Evolutionary conservation across 208 protist genomes (phyloP), one percentile per base, ranked within the genome.

Genomic region (Acanthamoeba quina): DNA sequence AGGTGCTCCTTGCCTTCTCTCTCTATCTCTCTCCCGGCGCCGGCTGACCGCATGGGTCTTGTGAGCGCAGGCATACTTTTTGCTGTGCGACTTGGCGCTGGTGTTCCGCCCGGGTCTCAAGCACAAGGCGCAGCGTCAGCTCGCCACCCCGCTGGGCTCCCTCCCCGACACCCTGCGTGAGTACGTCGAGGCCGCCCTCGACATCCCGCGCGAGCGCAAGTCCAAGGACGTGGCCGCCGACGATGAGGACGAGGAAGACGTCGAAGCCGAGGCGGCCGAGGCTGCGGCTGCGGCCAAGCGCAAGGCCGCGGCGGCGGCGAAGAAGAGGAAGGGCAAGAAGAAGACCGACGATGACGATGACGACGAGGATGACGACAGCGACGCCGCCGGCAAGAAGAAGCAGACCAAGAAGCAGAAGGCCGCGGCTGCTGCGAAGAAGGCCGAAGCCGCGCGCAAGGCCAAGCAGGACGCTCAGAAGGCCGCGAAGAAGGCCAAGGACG

Each of bases 91-190:
- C 49, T 7, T 93, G 49, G 62, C 44, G 5, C 37, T 93, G 13
- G 88, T 93, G n/a, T 93, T 93, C 88, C 41, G 66, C 13, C 88
- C 88, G 47, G 88, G 88, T 41, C 5, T 93, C 24, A 49, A 21
- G 24, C 74, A 83, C 47, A 83, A 83, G 47, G 41, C 26, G 19
- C 82, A 62, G 58, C 29, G 56, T 1, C 34, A 34, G 34, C 13
- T 70, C 15, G 82, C 82, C 19, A 41, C 82, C 19, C 31, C 82
- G 47, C 41, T 68, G 82, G 82, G 49, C 34, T 21, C 74, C 44
- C 74, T 83, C 21, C 41, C 74, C 47, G 47, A 6, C 41, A 49
- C n/a, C 44, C 74, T 83, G 47, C 74, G 74, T 24, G 44, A 49
- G 29, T 83, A 83, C 47, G 44, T 83, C 21, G 74, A 83, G 47